Base-by-base conservation (phyloP, 2,329 filamentous ascomycete species). In the Tolypocladium inflatum region DNA sequence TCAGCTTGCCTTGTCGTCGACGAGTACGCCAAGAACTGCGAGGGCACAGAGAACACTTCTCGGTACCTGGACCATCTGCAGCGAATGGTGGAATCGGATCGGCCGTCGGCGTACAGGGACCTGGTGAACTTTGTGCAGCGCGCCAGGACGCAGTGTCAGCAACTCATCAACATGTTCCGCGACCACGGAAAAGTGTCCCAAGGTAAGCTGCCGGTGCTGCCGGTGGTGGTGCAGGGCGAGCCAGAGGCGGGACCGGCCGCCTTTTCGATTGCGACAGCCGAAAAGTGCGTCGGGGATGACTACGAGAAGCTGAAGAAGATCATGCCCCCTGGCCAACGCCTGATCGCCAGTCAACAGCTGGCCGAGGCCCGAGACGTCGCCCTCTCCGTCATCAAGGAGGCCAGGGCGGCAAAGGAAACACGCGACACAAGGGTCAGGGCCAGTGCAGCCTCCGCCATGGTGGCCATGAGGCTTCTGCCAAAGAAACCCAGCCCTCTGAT, bases 401-500 rank as follows among this genome's bases (percentile, higher is more conserved):
- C 92, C 15, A 90, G 85, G 66, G 72, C 79, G 2, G 82, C 91
- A 63, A 97, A 96, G 73, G 85, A 88, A 38, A 83, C 87, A 57
- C 86, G 92, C 50, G 94, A 99, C 71, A 78, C 91, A 55, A 88
- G 94, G 42, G 88, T 99, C 70, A 87, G 86, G 69, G 90, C 94
- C 19, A 89, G 90, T 8, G 90, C 91, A 23, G 91, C 93, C 13
- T 91, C 90, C 62, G 92, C 92, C 13, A 76, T 97, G 58, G 89
- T 99, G 54, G 88, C 91, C n/a, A 86, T 97, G 75, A 85, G 86
- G 59, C 81, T 89, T 37, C 81, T 97, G 11, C 93, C 95, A 0
- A 97, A 96, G 82, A 97, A 96, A 70, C 91, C 93, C 11, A 91
- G 90, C 61, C 84, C 87, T 21, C 85, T 96, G 15, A 99, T 99